Evolutionary conservation across 2,329 filamentous ascomycete genomes (phyloP), one percentile per base, ranked within the genome.

Genomic region (Penicillium psychrosexuale): DNA sequence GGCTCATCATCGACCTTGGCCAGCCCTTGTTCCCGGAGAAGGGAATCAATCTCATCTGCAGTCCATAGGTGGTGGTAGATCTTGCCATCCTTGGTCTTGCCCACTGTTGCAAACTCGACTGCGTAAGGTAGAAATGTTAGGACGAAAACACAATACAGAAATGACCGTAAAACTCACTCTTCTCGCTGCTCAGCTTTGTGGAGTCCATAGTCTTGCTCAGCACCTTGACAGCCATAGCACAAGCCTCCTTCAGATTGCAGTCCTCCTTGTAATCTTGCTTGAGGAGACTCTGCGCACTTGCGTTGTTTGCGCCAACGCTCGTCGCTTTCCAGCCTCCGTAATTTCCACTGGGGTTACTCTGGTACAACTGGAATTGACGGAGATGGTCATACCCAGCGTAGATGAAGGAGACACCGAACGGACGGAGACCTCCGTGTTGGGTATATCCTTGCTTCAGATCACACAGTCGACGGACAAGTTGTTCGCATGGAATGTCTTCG

Each of bases 261-360:
- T 97, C 92, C 78, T 99, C 94, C 82, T 97, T 97, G 81, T 99
- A 99, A 76, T 99, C 94, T 77, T 99, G 94, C 84, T 99, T 99
- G 75, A 99, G 78, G 76, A 99, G 77, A 77, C 91, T 96, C 77
- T 97, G 92, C 9, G 95, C 95, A 68, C 91, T 96, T 42, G 94
- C 94, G 73, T 97, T 97, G 82, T 99, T 99, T 60, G 95, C 95
- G 47, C 94, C 94, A 5, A 96, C 92, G 69, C 91, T 96, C 51
- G 94, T 99, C 33, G 94, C 94, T 80, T 99, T 99, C 94, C 94
- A 99, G 53, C 94, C 94, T 61, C 94, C 95, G 73, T 99, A 99
- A 82, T 99, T 99, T 67, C 94, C 94, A 61, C 90, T 96, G 13
- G 94, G 94, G 77, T 99, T 99, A 82, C 92, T 97, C 75, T 97